Percentiles rank a stretch among this genome's conserved stretches.
These are phyloP conservation scores for Eutreptiella sp. DNA, from an alignment of 208 protist genomes.

Conservation along the genomic window DNA sequence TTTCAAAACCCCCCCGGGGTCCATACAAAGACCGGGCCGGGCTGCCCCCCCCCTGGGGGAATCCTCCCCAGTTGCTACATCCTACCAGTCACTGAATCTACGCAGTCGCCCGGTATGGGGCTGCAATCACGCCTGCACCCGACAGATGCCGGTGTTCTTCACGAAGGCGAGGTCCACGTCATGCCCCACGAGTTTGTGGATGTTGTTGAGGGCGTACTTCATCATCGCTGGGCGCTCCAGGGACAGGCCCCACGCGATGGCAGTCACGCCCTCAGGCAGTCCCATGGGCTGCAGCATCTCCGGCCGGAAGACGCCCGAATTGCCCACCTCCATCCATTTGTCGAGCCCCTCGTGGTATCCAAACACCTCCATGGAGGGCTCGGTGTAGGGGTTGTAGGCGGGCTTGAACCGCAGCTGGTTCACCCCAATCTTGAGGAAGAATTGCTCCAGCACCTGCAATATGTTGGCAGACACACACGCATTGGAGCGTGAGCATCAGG, in stretches of 20 bases:
- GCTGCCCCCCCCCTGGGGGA: too few relatives aligned
- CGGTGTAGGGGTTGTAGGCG: slow-evolving; percentile 99
- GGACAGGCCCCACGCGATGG: slow-evolving; percentile 99
- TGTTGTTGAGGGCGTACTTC: slow-evolving; percentile 96
- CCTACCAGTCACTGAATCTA: too few relatives aligned
- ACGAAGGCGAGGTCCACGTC: slow-evolving; percentile 74
- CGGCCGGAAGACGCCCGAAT: slow-evolving; percentile 96
- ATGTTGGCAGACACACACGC: slow-evolving; percentile 91
- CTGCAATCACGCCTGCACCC: too few relatives aligned
- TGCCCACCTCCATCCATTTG: slow-evolving; percentile 97
- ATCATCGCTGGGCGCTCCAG: slow-evolving; percentile 99
- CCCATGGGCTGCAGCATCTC: slow-evolving; percentile 99
- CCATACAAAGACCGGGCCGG: too few relatives aligned
- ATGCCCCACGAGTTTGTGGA: slow-evolving; percentile 98
- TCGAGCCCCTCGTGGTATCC: slow-evolving; percentile 87
- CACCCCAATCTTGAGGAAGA: slow-evolving; percentile 95
- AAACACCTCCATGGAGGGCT: slow-evolving; percentile 99
- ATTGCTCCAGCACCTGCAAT: slow-evolving; percentile 95
- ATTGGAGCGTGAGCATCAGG: too few relatives aligned
- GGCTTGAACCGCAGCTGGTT: slow-evolving; percentile 98
- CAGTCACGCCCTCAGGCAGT: slow-evolving; percentile 89
- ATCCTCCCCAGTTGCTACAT: too few relatives aligned
- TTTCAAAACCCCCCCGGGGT: too few relatives aligned
- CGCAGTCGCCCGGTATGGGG: too few relatives aligned
- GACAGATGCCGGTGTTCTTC: slow-evolving; percentile 66